Evolutionary conservation across 345 rosid genomes (phyloP).

Genomic region (Mangifera indica): DNA sequence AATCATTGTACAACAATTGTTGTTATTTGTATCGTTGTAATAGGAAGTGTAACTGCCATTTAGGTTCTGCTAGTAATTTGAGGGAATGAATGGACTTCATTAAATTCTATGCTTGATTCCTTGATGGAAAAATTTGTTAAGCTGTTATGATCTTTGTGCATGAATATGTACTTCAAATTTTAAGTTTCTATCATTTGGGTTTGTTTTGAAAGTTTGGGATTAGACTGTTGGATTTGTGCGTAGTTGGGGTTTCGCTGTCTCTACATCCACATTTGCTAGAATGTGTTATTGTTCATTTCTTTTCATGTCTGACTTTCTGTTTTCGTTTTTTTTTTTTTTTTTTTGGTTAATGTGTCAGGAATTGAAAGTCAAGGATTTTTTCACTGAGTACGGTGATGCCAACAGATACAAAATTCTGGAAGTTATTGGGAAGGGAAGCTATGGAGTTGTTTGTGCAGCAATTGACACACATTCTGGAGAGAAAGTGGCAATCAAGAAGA

Average conservation of each 20-base stretch:
- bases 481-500: constrained; percentile 95
- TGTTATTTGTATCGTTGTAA: background rate
- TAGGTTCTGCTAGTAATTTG: background rate
- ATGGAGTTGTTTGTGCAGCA: constrained; percentile 98
- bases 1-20: background rate
- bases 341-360: constrained; percentile 14
- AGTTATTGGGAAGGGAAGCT: constrained; percentile 87
- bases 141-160: background rate
- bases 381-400: constrained; percentile 97
- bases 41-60: background rate
- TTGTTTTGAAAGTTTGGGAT: background rate
- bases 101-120: background rate
- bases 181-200: background rate
- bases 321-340: too few species aligned
- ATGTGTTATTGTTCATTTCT: too few species aligned
- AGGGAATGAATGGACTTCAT: background rate
- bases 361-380: constrained; percentile 72
- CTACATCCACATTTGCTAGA: background rate
- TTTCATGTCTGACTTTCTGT: background rate
- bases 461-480: constrained; percentile 92
- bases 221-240: background rate
- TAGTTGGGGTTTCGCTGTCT: background rate
- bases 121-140: constrained; percentile 12
- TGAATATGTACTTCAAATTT: background rate
- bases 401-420: constrained; percentile 82